Base-by-base conservation (phyloP, 257 asterid species). In the Osmanthus fragrans region DNA sequence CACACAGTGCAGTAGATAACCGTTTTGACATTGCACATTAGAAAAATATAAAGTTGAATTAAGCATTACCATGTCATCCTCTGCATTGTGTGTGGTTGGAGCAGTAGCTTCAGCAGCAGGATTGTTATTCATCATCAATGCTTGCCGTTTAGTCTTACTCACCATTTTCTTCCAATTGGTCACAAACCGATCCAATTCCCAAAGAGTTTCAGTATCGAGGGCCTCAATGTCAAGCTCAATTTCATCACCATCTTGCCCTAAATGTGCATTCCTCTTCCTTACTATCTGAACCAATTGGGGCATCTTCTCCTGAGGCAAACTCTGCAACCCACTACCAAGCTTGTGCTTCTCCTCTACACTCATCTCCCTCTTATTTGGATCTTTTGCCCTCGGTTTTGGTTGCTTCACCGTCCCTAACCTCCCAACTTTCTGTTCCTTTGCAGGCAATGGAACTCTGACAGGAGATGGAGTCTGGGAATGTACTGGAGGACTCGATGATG, bases 181-280 rank as follows among this genome's bases (percentile, higher is more conserved):
- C 40, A 96, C 97, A 74, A 96, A 96, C 4, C 98, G 85, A 80
- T 96, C 99, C 37, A 96, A 97, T 63, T 93, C 99, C 99, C 98
- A 96, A 0, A 96, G 94, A 0, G 99, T 96, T 79, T 93, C 99
- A 0, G 93, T 90, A 60, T 96, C 99, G 1, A 96, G 97, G 27
- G 97, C 92, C 82, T 96, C 98, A 29, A 96, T 93, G 82, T 96
- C 99, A 1, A 96, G 97, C 91, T 93, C 99, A 78, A 96, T 96
- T 79, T 96, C 99, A 78, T 96, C 99, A 0, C 98, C 99, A 29
- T 96, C 98, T 84, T 93, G 97, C 0, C 97, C 96, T 86, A 96
- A 86, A 68, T 89, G 97, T 63, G 85, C 92, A 70, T 92, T 93
- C 73, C 98, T 89, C 89, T 96, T 96, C 86, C 92, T 81, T 58